phyloP scores from a whole-genome alignment of 2,329 filamentous ascomycete species.

The Curvularia spicifera region DNA sequence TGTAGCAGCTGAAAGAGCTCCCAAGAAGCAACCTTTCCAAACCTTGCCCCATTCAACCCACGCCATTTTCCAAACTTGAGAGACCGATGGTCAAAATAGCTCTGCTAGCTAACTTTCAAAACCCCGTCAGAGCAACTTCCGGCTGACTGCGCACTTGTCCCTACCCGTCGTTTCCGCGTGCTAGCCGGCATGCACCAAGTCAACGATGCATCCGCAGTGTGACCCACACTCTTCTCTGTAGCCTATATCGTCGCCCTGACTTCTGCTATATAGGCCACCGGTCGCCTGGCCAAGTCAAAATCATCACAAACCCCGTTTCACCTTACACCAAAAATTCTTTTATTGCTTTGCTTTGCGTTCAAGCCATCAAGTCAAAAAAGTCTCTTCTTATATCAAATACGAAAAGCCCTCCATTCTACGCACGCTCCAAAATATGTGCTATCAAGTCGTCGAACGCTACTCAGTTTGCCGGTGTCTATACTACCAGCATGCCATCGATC shows the following conservation, averaged over 20 bases:
- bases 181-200: constrained; percentile 44
- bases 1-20: constrained; percentile 42
- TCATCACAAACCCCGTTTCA: constrained; percentile 21
- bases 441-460: constrained; percentile 84
- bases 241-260: constrained; percentile 25
- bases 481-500: constrained; percentile 84
- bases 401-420: neutral
- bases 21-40: constrained; percentile 38
- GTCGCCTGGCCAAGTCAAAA: constrained; percentile 26
- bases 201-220: constrained; percentile 36
- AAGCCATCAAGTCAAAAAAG: constrained; percentile 1
- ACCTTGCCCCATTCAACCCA: constrained; percentile 38
- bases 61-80: constrained; percentile 36
- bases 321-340: constrained; percentile 18
- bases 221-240: constrained; percentile 33
- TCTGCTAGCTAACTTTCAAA: constrained; percentile 43
- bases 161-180: constrained; percentile 44
- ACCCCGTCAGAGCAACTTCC: constrained; percentile 39
- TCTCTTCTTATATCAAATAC: neutral
- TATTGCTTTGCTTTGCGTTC: constrained; percentile 18
- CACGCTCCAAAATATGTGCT: constrained; percentile 69
- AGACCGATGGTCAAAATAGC: constrained; percentile 44
- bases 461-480: constrained; percentile 87
- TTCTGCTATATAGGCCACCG: constrained; percentile 45
- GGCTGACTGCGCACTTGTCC: constrained; percentile 47